Base-by-base conservation (phyloP, 768 basidiomycete genomes). In the Hygrophorus pudorinus region DNA sequence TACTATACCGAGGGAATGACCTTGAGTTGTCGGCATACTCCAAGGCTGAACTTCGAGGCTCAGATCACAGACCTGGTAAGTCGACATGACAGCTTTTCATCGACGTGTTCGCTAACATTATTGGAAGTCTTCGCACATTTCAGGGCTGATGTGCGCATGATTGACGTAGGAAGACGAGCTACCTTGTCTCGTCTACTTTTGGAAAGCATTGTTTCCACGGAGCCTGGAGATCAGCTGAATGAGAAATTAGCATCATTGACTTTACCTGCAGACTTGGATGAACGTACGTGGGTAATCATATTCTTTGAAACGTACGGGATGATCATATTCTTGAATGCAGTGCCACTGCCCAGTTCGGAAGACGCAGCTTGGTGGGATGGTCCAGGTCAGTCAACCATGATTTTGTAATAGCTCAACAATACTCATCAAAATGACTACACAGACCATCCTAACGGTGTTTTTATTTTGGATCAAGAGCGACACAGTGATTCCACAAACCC, bases 21-120 rank as follows among this genome's bases (percentile, higher is more conserved):
- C 69, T 97, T 18, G 81, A 90, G 49, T 68, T 92, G 37, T 68
- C 75, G 0, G 73, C 79, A 7, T 99, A 99, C 60, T 79, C 81
- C 14, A 72, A 91, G 47, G 84, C 88, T 5, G 89, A 94, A 52
- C 64, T 99, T 45, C 72, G 70, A 55, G 79, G 85, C n/a, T 99
- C 96, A 5, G 96, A 99, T 65, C 96, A 99, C 59, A 81, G 85
- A 57, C 96, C 96, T 59, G 88, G 90, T 82, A 49, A 42, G 41
- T 17, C 42, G 28, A 32, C 18, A 35, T 41, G n/a, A 29, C 14
- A 47, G 14, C 21, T 16, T 46, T 29, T 32, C 38, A 46, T 42
- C 8, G 33, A 27, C 46, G n/a, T 32, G 48, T 35, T 33, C 32
- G 49, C 37, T 42, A 45, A 33, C n/a, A 34, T 14, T 17, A 32